Evolutionary conservation across 352 stramenopile species (phyloP), one percentile per base, ranked within the genome.

Genomic region (Pythium plurisporium): DNA sequence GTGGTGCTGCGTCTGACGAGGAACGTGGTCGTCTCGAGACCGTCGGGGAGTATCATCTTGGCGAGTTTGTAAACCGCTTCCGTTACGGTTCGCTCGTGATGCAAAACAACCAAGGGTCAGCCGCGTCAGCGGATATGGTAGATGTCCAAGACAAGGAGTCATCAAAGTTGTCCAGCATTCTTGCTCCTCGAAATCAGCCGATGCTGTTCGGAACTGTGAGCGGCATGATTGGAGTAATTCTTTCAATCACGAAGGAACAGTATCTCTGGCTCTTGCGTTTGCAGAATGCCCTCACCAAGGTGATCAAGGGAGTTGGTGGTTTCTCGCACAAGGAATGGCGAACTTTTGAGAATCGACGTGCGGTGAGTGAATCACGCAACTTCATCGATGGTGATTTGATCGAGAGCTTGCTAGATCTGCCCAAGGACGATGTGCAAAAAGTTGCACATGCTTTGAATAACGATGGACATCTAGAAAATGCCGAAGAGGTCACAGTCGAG

Each of bases 301-400:
- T 96, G 15, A 79, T 98, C 22, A 84, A 88, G 51, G 91, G 94
- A 17, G 79, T 98, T 6, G 96, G 96, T 26, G 93, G 91, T 23
- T 89, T 98, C 25, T 90, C 77, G 5, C 94, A 98, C 83, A 87
- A 89, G 50, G 78, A 97, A 36, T 98, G 94, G 79, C 81, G 94
- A 43, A 94, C 87, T 25, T 98, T 96, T 67, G 82, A 95, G 61
- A 96, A 88, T 56, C 88, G 96, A 19, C 77, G 87, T n/a, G 76
- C 80, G 2, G 66, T 81, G 9, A 83, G 83, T 33, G 87, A 96
- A 58, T 79, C 81, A 25, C 84, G 84, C 40, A 97, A 97, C 64
- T 98, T 98, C 62, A 93, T 99, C 33, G 95, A 99, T 64, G 95
- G 96, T 29, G 95, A 99, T 69, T 70, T 98, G 40, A 73, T 98